Conservation (phyloP, 2,329 filamentous ascomycete genomes). For the Ophiostoma piceae region DNA sequence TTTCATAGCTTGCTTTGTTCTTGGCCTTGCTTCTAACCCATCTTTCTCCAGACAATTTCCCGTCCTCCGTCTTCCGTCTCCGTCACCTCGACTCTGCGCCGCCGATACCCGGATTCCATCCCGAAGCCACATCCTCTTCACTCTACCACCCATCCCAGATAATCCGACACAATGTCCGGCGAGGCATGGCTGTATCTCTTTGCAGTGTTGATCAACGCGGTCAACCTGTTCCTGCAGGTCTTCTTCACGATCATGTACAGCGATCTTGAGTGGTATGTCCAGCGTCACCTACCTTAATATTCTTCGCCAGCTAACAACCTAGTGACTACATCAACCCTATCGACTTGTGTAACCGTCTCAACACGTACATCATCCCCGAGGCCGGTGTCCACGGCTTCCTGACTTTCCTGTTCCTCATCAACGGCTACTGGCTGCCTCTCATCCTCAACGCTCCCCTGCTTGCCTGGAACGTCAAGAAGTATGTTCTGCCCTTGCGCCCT, state of each 20-base stretch:
- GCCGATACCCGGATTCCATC: slow-evolving; percentile 8
- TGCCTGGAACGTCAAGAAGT: slow-evolving; percentile 97
- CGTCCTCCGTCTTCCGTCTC: too few species aligned
- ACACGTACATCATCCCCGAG: slow-evolving; percentile 99
- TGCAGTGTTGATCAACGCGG: slow-evolving; percentile 97
- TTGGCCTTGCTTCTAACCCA: slow-evolving; percentile 11
- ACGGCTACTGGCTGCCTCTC: slow-evolving; percentile 95
- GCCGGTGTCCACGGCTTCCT: slow-evolving; percentile 95
- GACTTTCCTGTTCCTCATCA: slow-evolving; percentile 93
- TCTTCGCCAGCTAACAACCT: neutral
- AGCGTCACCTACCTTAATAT: neutral
- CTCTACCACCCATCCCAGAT: neutral
- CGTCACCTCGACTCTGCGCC: slow-evolving; percentile 7
- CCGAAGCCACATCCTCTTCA: neutral
- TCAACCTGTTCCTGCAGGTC: slow-evolving; percentile 98
- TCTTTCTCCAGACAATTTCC: neutral
- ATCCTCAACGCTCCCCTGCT: slow-evolving; percentile 87
- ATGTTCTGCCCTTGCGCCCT: slow-evolving; percentile 39
- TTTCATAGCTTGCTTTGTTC: slow-evolving; percentile 5
- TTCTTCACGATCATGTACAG: slow-evolving; percentile 99
- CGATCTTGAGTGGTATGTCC: slow-evolving; percentile 90
- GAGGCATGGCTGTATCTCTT: slow-evolving; percentile 98
- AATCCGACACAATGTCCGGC: slow-evolving; percentile 67
- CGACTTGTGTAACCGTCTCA: slow-evolving; percentile 99
- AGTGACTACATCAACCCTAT: slow-evolving; percentile 99